Conservation (phyloP, 306 rosid species). For the Notholithocarpus densiflorus region DNA sequence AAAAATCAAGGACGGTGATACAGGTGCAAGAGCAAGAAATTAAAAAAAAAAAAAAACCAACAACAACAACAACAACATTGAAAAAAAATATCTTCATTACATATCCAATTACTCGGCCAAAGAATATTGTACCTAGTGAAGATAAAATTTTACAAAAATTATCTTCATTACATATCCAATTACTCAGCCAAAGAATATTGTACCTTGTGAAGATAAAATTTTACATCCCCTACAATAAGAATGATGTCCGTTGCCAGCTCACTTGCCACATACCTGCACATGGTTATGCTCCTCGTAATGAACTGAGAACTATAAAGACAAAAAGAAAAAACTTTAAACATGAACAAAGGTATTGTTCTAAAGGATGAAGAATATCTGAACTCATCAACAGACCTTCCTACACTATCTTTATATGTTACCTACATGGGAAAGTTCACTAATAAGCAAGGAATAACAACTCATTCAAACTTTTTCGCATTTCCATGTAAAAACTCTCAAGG, state of each 20-base stretch:
- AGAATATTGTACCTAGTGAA: slow-evolving; percentile 69
- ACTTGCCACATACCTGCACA: slow-evolving; percentile 80
- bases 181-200: slow-evolving; percentile 13
- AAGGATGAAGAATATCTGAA: background rate
- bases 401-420: background rate
- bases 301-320: background rate
- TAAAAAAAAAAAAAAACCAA: background rate
- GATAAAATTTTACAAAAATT: slow-evolving; percentile 56
- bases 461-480: background rate
- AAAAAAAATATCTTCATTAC: slow-evolving; percentile 5
- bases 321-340: background rate
- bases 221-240: slow-evolving; percentile 59
- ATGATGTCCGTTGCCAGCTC: slow-evolving; percentile 78
- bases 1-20: background rate
- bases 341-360: background rate
- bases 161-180: slow-evolving; percentile 1
- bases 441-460: background rate
- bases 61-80: background rate
- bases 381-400: background rate
- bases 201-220: slow-evolving; percentile 89
- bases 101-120: slow-evolving; percentile 6
- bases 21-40: background rate
- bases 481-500: background rate
- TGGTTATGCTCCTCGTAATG: slow-evolving; percentile 8
- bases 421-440: background rate